These are phyloP conservation scores for Cicer bijugum DNA, from an alignment of 306 rosid species.

Conservation along the genomic window DNA sequence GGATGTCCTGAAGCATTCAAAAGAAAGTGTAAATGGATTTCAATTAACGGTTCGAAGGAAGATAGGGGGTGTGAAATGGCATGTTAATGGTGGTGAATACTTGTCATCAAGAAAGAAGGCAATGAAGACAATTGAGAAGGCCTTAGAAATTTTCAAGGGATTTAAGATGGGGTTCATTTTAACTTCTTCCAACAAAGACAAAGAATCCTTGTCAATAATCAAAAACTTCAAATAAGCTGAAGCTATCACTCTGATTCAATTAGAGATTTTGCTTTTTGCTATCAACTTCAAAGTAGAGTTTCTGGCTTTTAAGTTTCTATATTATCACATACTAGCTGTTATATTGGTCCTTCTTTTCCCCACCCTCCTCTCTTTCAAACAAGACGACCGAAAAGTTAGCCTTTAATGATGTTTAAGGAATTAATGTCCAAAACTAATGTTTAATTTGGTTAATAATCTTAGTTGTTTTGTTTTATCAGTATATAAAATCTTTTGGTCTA, in stretches of 20 bases:
- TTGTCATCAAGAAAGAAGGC: conserved; percentile 43
- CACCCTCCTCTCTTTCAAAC: background rate
- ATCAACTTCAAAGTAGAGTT: too few species aligned
- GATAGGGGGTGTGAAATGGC: background rate
- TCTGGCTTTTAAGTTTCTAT: too few species aligned
- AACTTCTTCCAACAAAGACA: conserved; percentile 18
- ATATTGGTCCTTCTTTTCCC: background rate
- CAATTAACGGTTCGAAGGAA: conserved; percentile 36
- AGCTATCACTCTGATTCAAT: conserved; percentile 7
- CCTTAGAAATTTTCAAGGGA: conserved; percentile 32
- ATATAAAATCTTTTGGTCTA: conserved; percentile 9
- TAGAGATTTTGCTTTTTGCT: too few species aligned
- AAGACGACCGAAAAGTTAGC: background rate
- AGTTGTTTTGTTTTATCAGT: background rate
- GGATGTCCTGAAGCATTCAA: conserved; percentile 41
- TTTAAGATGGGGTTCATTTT: conserved; percentile 5
- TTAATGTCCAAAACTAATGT: conserved; percentile 21
- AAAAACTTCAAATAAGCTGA: conserved; percentile 44
- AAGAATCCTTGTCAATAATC: conserved; percentile 30
- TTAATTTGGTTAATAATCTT: conserved; percentile 17
- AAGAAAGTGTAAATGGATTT: conserved; percentile 40
- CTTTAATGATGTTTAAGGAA: background rate
- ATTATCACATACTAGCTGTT: background rate
- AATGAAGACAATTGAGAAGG: conserved; percentile 46
- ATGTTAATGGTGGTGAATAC: conserved; percentile 38